Percentiles rank a stretch among this genome's conserved stretches.
Conservation (phyloP, 2,329 filamentous ascomycete species). For the Sphaerulina vaccinii region DNA sequence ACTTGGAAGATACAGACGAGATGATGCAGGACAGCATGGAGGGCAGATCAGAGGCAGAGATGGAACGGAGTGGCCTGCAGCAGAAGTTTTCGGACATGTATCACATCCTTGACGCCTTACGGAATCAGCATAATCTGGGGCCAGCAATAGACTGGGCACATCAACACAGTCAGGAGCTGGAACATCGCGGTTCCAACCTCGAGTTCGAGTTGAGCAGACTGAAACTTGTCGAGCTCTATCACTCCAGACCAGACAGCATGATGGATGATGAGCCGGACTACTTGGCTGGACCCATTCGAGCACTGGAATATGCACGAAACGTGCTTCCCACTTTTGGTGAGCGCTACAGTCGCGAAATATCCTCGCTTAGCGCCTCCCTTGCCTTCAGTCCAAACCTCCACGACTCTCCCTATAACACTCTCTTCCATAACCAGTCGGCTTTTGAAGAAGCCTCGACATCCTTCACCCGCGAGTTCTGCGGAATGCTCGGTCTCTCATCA, state of each 20-base stretch:
- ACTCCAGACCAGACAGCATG: constrained; percentile 36
- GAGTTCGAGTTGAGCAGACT: constrained; percentile 92
- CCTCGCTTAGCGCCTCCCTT: constrained; percentile 77
- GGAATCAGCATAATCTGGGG: constrained; percentile 66
- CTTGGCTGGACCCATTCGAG: constrained; percentile 60
- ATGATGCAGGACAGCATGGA: constrained; percentile 22
- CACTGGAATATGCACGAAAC: constrained; percentile 71
- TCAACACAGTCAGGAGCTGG: constrained; percentile 66
- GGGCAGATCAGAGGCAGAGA: constrained; percentile 18
- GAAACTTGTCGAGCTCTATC: constrained; percentile 86
- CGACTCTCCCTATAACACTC: constrained; percentile 72
- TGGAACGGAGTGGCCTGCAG: constrained; percentile 56
- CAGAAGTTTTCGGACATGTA: constrained; percentile 88
- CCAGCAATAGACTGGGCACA: constrained; percentile 88
- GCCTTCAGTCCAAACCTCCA: constrained; percentile 73
- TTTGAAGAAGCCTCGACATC: constrained; percentile 83
- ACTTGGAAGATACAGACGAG: constrained; percentile 25
- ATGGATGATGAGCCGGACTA: constrained; percentile 47
- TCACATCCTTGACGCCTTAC: constrained; percentile 75
- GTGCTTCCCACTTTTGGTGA: constrained; percentile 73
- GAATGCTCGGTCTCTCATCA: constrained; percentile 80
- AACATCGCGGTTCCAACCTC: constrained; percentile 82
- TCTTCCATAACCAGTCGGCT: constrained; percentile 72
- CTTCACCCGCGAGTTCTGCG: constrained; percentile 83
- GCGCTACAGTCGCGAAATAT: constrained; percentile 75